phyloP scores from a whole-genome alignment of 106 monocot genomes.

The Agapanthus africanus region DNA sequence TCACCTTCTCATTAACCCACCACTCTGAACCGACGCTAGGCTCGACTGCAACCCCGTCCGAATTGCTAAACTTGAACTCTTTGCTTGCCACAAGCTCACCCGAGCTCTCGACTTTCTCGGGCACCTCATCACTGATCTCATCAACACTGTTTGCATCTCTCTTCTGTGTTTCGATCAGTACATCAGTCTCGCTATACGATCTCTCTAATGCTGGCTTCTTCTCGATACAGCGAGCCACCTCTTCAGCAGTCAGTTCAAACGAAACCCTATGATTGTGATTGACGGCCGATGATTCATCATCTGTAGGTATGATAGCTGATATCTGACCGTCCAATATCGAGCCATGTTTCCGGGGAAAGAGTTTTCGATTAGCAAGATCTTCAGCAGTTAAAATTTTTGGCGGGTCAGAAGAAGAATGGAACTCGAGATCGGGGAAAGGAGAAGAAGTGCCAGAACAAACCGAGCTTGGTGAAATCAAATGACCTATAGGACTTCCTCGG shows the following conservation, averaged over 20 bases:
- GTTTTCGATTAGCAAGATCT: slow-evolving; percentile 29
- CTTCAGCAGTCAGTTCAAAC: slow-evolving; percentile 70
- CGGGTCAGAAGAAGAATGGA: slow-evolving; percentile 20
- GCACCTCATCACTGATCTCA: slow-evolving; percentile 19
- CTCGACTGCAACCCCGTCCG: slow-evolving; percentile 29
- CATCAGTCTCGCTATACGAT: background rate
- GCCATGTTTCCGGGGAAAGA: slow-evolving; percentile 19
- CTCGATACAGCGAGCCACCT: slow-evolving; percentile 40
- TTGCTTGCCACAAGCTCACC: slow-evolving; percentile 16
- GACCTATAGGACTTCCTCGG: slow-evolving; percentile 78
- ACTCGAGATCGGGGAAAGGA: slow-evolving; percentile 59
- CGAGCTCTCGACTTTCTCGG: slow-evolving; percentile 32
- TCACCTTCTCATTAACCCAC: slow-evolving; percentile 65
- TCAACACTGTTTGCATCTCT: background rate
- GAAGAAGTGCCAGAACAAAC: slow-evolving; percentile 73
- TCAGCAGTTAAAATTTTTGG: slow-evolving; percentile 41
- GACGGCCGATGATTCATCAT: background rate
- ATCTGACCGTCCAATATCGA: slow-evolving; percentile 47
- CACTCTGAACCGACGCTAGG: slow-evolving; percentile 45
- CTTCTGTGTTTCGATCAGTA: background rate
- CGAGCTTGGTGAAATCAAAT: slow-evolving; percentile 73
- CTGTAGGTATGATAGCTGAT: slow-evolving; percentile 11
- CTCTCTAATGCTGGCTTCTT: slow-evolving; percentile 28
- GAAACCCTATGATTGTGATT: slow-evolving; percentile 27
- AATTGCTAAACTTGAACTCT: slow-evolving; percentile 55